Percentiles rank a stretch among this genome's conserved stretches.
These are phyloP conservation scores for Scytalidium lignicola DNA, from an alignment of 2,329 filamentous ascomycete species.

Conservation along the genomic window DNA sequence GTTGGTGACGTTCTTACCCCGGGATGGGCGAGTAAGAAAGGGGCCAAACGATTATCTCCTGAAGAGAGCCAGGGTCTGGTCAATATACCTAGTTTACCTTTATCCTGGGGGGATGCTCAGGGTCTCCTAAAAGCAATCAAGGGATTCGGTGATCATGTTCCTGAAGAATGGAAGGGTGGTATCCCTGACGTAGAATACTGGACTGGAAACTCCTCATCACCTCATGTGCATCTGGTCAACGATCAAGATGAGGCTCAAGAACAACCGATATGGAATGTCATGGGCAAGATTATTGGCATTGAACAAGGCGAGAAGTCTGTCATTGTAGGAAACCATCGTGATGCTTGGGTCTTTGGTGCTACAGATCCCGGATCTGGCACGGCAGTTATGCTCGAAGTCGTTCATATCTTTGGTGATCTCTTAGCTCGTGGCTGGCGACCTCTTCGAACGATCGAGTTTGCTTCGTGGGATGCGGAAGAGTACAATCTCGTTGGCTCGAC, in stretches of 20 bases:
- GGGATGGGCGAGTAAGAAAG: slow-evolving; percentile 69
- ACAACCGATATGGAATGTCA: slow-evolving; percentile 88
- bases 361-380: slow-evolving; percentile 83
- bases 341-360: slow-evolving; percentile 86
- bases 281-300: slow-evolving; percentile 76
- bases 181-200: slow-evolving; percentile 80
- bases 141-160: slow-evolving; percentile 66
- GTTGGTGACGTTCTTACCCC: slow-evolving; percentile 90
- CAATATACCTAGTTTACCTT: slow-evolving; percentile 82
- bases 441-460: slow-evolving; percentile 91
- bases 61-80: slow-evolving; percentile 68
- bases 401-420: slow-evolving; percentile 77
- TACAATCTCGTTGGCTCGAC: slow-evolving; percentile 94
- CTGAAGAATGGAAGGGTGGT: slow-evolving; percentile 68
- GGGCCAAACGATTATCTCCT: slow-evolving; percentile 59
- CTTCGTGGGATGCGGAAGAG: slow-evolving; percentile 90
- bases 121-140: slow-evolving; percentile 69
- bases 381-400: slow-evolving; percentile 84
- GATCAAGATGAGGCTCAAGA: slow-evolving; percentile 77
- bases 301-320: slow-evolving; percentile 81
- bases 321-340: slow-evolving; percentile 88
- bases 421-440: slow-evolving; percentile 78
- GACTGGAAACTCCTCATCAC: slow-evolving; percentile 72
- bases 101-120: slow-evolving; percentile 86
- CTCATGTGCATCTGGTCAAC: slow-evolving; percentile 77